Base-by-base conservation (phyloP, 176 grass and related monocot species). In the Raddia distichophylla region DNA sequence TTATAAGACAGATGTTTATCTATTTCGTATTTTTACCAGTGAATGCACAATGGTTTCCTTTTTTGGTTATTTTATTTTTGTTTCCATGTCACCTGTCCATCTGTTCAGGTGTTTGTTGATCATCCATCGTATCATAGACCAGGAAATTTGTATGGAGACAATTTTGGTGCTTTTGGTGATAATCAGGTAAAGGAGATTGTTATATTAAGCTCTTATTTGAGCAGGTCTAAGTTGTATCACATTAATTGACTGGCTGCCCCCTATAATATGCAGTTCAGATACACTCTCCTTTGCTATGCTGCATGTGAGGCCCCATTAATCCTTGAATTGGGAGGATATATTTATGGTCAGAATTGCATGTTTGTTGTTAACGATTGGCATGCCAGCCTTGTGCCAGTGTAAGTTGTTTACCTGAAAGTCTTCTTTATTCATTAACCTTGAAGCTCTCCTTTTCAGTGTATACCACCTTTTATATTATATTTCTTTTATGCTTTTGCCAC, bases 311-410 rank as follows among this genome's bases (percentile, higher is more conserved):
- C 95, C 78, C 95, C 95, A 73, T 83, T 95, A 78, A 81, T 98
- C 19, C 95, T 98, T 79, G 84, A 92, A 89, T 81, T 98, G 82
- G 95, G 95, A 88, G 95, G 92, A 76, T 94, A 84, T 82, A 93
- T 81, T 73, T 98, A 95, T 87, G 95, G 95, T 17, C 86, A 98
- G 74, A 89, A 84, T 34, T 91, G 95, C 70, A 89, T 98, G 82
- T 98, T 98, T 85, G 71, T 95, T 77, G 92, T 94, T 49, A 98
- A 98, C 35, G 95, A 98, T 90, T 98, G 95, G 95, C 95, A 98
- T 91, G 88, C 95, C 86, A 87, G 92, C 69, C 95, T 98, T 89
- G 95, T 98, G 35, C 86, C 95, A 87, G 88, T 94, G 95, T 98
- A 98, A 54, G 84, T 81, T 85, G 3, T 76, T 34, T 50, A 57